Evolutionary conservation across 305 asterid species (phyloP), one percentile per base, ranked within the genome.

Genomic region (Fraxinus dipetala): DNA sequence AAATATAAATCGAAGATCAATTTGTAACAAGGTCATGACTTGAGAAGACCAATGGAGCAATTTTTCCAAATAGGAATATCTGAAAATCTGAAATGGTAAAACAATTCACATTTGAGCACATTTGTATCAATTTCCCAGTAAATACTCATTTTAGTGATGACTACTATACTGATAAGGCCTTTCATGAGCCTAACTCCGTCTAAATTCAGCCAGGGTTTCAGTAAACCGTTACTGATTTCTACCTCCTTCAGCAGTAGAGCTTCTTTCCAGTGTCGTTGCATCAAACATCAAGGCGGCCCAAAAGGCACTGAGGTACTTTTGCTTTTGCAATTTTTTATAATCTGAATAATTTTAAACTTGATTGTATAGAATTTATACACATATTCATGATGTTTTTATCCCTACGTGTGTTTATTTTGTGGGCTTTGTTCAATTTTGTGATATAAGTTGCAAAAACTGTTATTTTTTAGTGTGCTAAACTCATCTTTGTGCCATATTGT

Each of bases 241-340:
- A 77, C 77, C 63, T 78, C 36, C 75, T 45, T 56, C 86, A 69
- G 72, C 76, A 78, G 43, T 43, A 79, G 74, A 81, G 78, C 82
- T 79, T 75, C 73, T 79, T 72, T 88, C 88, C 82, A 56, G 83
- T 83, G 89, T 48, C 81, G 86, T 82, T 89, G 91, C 85, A 34
- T 54, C 2, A 79, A 81, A 79, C 79, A 84, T 36, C 85, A 84
- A 72, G 82, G 72, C 43, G 8, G 84, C 5, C 30, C 85, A 43
- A 54, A 85, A 79, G 18, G 87, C 75, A 90, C 82, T n/a, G 59
- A 83, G 92, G 95, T 91, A 67, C 38, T 81, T 82, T 78, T 72
- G 13, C 5, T 31, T 56, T 40, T 34, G 1, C 32, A 2, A 1
- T 24, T 18, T 5, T 48, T 1, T 35, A 35, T 26, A 0, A 0